Conservation (phyloP, 345 rosid genomes). For the Camelina laxa region DNA sequence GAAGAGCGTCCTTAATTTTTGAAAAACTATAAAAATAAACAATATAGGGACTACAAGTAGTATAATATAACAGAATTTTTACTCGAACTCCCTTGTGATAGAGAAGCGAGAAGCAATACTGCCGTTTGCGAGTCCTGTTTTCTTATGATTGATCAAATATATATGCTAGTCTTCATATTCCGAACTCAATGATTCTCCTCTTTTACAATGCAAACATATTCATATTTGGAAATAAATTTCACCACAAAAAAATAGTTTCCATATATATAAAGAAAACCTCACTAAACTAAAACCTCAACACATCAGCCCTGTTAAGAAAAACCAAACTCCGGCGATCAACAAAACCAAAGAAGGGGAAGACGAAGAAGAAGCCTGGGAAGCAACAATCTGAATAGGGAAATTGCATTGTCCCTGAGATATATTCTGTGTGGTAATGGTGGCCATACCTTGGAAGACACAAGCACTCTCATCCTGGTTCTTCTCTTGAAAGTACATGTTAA, state of each 20-base stretch:
- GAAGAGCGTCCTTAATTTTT: too few relatives aligned
- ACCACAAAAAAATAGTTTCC: conserved; percentile 3
- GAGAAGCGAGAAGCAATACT: too few relatives aligned
- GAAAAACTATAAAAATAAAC: too few relatives aligned
- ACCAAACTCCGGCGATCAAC: conserved; percentile 34
- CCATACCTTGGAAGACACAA: conserved; percentile 70
- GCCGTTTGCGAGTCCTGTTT: background rate
- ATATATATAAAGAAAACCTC: background rate
- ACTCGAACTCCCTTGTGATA: too few relatives aligned
- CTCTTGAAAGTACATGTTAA: conserved; percentile 72
- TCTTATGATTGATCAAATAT: conserved; percentile 4
- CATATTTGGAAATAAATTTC: background rate
- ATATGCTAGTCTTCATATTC: too few relatives aligned
- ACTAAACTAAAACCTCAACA: background rate
- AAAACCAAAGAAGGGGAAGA: conserved; percentile 10
- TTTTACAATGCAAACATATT: background rate
- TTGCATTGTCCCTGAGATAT: conserved; percentile 71
- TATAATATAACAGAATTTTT: too few relatives aligned
- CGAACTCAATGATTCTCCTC: too few relatives aligned
- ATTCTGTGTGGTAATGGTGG: conserved; percentile 53
- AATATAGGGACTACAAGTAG: too few relatives aligned
- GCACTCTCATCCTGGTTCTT: conserved; percentile 62
- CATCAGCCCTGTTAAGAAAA: conserved; percentile 1
- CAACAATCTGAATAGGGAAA: conserved; percentile 65
- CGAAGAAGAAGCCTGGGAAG: conserved; percentile 36